These are phyloP conservation scores for Ophiocordyceps sinensis DNA, from an alignment of 2,329 filamentous ascomycete species.

Conservation along the genomic window DNA sequence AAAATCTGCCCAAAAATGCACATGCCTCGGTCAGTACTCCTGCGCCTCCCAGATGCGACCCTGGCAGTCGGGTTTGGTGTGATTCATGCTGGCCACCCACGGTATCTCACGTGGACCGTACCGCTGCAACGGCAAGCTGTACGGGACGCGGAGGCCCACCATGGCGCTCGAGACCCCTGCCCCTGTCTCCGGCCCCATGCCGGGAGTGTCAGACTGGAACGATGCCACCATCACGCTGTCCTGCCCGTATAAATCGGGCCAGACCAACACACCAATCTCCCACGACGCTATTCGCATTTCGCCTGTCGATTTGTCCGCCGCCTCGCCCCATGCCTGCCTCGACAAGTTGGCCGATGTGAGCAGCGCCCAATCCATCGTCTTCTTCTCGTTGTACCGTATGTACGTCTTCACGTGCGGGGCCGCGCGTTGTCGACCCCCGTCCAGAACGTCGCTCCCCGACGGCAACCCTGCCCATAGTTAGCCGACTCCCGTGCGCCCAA, in stretches of 20 bases:
- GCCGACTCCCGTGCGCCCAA: neutral
- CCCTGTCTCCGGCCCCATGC: constrained; percentile 4
- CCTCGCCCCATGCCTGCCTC: constrained; percentile 82
- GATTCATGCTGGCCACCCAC: constrained; percentile 55
- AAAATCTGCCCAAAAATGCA: no score
- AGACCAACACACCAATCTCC: constrained; percentile 72
- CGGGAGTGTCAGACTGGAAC: constrained; percentile 47
- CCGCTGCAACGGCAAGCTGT: constrained; percentile 56
- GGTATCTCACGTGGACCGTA: constrained; percentile 53
- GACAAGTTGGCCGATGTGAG: constrained; percentile 85
- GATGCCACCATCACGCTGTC: constrained; percentile 49
- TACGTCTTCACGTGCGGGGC: constrained; percentile 89
- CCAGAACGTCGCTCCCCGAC: constrained; percentile 11
- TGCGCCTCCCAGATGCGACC: constrained; percentile 23
- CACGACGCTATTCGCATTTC: constrained; percentile 64
- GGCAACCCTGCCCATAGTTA: constrained; percentile 11
- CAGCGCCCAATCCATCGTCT: constrained; percentile 65
- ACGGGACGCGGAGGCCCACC: constrained; percentile 69
- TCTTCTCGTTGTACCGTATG: constrained; percentile 43
- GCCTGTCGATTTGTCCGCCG: constrained; percentile 34
- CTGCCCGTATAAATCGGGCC: constrained; percentile 47
- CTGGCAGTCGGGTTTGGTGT: constrained; percentile 48
- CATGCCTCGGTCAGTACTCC: no score
- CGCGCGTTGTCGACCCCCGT: constrained; percentile 51
- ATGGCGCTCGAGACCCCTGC: constrained; percentile 16